These are phyloP conservation scores for Fraxinus xanthoxyloides DNA, from an alignment of 305 asterid species.

Conservation along the genomic window DNA sequence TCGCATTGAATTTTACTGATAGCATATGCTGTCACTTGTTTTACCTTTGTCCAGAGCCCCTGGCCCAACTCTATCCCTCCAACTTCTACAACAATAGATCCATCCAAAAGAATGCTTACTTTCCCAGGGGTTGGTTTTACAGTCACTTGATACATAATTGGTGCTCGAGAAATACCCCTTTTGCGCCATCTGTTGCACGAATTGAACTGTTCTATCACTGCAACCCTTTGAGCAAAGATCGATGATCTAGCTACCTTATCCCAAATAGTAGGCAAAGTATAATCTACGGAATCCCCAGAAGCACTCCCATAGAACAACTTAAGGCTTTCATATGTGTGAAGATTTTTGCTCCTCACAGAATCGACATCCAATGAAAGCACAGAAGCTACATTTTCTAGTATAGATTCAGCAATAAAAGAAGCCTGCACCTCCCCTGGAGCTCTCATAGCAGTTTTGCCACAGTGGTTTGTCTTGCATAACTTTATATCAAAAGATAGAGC, in stretches of 20 bases:
- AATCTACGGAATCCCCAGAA: conserved; percentile 47
- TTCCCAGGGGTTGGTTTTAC: conserved; percentile 58
- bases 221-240: conserved; percentile 33
- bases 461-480: conserved; percentile 67
- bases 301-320: conserved; percentile 38
- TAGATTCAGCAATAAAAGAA: conserved; percentile 68
- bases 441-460: conserved; percentile 73
- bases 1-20: conserved; percentile 47
- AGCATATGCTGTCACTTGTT: conserved; percentile 63
- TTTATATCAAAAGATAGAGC: conserved; percentile 64
- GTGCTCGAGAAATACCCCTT: conserved; percentile 72
- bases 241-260: conserved; percentile 53
- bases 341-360: conserved; percentile 47
- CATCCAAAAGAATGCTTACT: conserved; percentile 74
- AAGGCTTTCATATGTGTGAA: conserved; percentile 61
- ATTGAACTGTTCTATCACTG: conserved; percentile 43
- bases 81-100: conserved; percentile 71
- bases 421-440: conserved; percentile 83
- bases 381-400: conserved; percentile 64
- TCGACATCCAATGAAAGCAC: conserved; percentile 53
- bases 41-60: conserved; percentile 86
- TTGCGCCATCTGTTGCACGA: conserved; percentile 45
- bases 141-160: conserved; percentile 42
- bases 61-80: conserved; percentile 82
- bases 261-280: conserved; percentile 58